These are phyloP conservation scores for Heritiera littoralis DNA, from an alignment of 345 rosid species.

Conservation along the genomic window DNA sequence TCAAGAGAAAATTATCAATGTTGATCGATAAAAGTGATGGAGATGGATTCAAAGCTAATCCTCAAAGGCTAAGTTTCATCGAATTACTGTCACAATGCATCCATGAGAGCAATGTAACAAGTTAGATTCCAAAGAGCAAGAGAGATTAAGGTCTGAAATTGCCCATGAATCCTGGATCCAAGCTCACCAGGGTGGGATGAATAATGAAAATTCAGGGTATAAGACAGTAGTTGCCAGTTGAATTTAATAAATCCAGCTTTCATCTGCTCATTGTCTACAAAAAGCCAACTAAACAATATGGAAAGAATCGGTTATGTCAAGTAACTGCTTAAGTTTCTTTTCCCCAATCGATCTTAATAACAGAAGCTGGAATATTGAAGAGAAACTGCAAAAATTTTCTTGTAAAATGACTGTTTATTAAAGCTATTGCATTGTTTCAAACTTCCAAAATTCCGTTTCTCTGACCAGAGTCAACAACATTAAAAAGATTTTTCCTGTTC, in stretches of 20 bases:
- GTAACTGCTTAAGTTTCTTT: neutral
- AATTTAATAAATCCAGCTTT: neutral
- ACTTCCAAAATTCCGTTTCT: neutral
- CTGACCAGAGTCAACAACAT: neutral
- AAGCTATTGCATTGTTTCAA: neutral
- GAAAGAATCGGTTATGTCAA: neutral
- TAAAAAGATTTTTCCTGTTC: neutral
- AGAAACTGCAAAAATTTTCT: neutral
- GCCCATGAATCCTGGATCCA: neutral
- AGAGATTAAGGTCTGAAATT: neutral
- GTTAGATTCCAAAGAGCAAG: neutral
- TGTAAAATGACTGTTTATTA: too few relatives aligned
- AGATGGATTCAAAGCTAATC: neutral
- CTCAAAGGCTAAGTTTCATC: neutral
- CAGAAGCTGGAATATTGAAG: neutral
- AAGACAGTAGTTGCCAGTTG: neutral
- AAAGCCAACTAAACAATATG: neutral
- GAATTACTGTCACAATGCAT: neutral
- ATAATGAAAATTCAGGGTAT: neutral
- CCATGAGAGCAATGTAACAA: neutral
- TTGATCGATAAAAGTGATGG: neutral
- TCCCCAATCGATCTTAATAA: neutral
- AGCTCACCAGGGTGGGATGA: neutral
- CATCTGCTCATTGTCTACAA: neutral
- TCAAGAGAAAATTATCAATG: neutral